Base-by-base conservation (phyloP, 495 filamentous ascomycete genomes). In the Hypoxylon fuscum region DNA sequence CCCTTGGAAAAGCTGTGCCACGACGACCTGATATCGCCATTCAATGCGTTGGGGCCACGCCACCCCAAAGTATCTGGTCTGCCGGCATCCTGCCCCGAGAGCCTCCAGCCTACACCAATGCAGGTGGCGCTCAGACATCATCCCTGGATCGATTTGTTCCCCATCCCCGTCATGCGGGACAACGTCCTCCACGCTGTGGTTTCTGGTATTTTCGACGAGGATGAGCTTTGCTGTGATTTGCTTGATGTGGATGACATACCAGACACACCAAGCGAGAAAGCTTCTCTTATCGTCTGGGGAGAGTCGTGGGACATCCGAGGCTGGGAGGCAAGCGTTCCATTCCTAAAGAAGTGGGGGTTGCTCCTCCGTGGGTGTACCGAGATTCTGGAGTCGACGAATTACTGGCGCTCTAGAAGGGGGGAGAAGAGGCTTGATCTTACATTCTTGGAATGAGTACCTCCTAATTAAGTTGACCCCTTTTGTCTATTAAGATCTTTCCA, bases 201-300 rank as follows among this genome's bases (percentile, higher is more conserved):
- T 6, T 55, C 54, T 9, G 72, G 74, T 10, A 70, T 44, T 14
- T 68, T 75, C 14, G 75, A 78, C 35, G 76, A 76, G 43, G 63
- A 64, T n/a, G 48, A 74, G 17, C 37, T 76, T 0, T 76, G 74
- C 44, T 45, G 56, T 18, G 74, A 74, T 54, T 9, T 76, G 5
- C 46, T 72, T 9, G 73, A 63, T 20, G 2, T 70, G 64, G 46
- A 58, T 23, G 60, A 61, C 38, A n/a, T n/a, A n/a, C n/a, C n/a
- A n/a, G n/a, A n/a, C n/a, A n/a, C n/a, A n/a, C n/a, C n/a, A n/a
- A 49, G 44, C 43, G 59, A 64, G 6, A 21, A 54, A 32, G 22
- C 57, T 0, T 48, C 71, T 1, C 43, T 81, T 18, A 64, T 80
- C 31, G 72, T 80, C 11, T 81, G 79, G 79, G 76, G 79, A 1